Evolutionary conservation across 352 stramenopile genomes (phyloP), one percentile per base, ranked within the genome.

Genomic region (Plasmopara muralis): DNA sequence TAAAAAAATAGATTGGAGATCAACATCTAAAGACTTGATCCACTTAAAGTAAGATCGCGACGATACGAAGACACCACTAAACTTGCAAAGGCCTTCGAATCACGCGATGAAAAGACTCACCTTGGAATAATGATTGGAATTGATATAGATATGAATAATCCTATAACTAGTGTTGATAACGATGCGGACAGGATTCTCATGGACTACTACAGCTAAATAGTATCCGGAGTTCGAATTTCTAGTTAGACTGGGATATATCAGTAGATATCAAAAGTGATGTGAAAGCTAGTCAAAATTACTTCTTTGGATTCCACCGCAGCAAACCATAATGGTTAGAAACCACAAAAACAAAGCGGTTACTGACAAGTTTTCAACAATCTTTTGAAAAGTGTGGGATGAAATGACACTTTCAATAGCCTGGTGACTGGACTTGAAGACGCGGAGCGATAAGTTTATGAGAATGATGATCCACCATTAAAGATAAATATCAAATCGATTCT

Each of bases 401-500:
- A 9, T 34, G 30, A 35, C 31, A 35, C 10, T 35, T 35, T 35
- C 10, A 35, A 12, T 35, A 35, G 2, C 31, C 31, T 35, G 31
- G 5, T 12, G 31, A 35, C 31, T 4, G 31, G 31, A 4, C 10
- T 35, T 35, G 31, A 35, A 35, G 31, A 2, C 31, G 10, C 10
- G 5, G 10, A 5, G 31, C 4, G 31, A 35, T 35, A 35, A 2
- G 31, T 35, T 12, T 35, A 35, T 35, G 10, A 34, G 5, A 5
- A 34, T 34, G 30, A 34, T 34, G 30, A 34, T 34, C 30, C 30
- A 34, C 47, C 61, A 74, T 55, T 78, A 77, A 47, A 75, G 9
- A 34, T 9, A 9, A 4, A 12, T 35, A 64, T 81, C 81, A 48
- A 70, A 81, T 14, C 67, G 67, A 35, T 2, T 12, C 10, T 34